Base-by-base conservation (phyloP, 2,329 filamentous ascomycete species). In the Colletotrichum scovillei region DNA sequence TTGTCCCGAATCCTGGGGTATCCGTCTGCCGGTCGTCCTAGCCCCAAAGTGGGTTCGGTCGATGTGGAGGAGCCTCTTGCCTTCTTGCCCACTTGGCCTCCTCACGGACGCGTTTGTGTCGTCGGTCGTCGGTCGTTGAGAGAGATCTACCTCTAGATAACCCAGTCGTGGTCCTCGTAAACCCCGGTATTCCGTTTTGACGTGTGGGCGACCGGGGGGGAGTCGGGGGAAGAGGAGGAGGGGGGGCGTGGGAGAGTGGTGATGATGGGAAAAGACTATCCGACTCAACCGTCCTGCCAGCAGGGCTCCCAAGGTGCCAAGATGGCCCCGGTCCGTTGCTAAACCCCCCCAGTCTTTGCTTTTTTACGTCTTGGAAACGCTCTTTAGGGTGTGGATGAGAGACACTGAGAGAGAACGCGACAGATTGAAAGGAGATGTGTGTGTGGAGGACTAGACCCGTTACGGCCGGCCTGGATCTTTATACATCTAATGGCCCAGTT, bases 241-340 rank as follows among this genome's bases (percentile, higher is more conserved):
- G 16, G 38, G 38, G 38, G 38, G 38, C 8, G 16, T n/a, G 42
- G 9, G 19, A 49, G 38, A 49, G 42, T 49, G 42, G 42, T 49
- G 19, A n/a, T 49, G 16, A 19, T 49, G 42, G 42, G 42, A 49
- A 49, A 49, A 49, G 26, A 26, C 53, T 55, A 49, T 69, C 59
- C 66, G 52, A 53, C 42, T 49, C 66, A 53, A 59, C 59, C 32
- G 26, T 32, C 22, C 52, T 64, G 32, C 59, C 42, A 60, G 59
- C 66, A 46, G 30, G 55, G 30, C 66, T 42, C 38, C 69, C 42
- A 49, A n/a, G 28, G 28, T 69, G 69, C 59, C 69, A 72, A 72
- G 59, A 55, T 30, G 58, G 1, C 22, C 49, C 53, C 16, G 66
- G 53, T 22, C 59, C 11, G 32, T 26, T 49, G 42, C 19, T 49